These are phyloP conservation scores for Pseudogymnoascus sp. DNA, from an alignment of 2,329 filamentous ascomycete genomes.

Conservation along the genomic window DNA sequence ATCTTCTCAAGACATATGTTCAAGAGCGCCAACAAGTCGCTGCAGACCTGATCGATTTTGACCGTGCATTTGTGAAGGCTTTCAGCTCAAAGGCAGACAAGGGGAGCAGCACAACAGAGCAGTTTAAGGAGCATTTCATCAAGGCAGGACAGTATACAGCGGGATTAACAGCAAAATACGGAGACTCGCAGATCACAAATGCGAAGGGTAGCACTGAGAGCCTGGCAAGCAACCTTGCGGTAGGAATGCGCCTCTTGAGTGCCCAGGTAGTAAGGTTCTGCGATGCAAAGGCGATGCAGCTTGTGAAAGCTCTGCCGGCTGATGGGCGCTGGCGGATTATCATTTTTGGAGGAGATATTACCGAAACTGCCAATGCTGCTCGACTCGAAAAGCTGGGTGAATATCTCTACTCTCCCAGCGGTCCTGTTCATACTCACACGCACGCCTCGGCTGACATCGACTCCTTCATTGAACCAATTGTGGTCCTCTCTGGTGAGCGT, in stretches of 20 bases:
- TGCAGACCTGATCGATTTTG: slow-evolving; percentile 53
- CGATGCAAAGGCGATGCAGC: slow-evolving; percentile 50
- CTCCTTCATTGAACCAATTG: slow-evolving; percentile 48
- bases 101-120: slow-evolving; percentile 36
- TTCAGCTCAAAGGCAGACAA: slow-evolving; percentile 39
- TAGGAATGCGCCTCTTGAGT: slow-evolving; percentile 51
- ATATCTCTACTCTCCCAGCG: slow-evolving; percentile 33
- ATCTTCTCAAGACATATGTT: slow-evolving; percentile 45
- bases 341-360: slow-evolving; percentile 41
- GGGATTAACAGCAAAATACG: slow-evolving; percentile 50
- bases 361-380: slow-evolving; percentile 18
- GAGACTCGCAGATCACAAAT: slow-evolving; percentile 40
- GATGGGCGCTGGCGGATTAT: slow-evolving; percentile 45
- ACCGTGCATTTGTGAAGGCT: slow-evolving; percentile 45
- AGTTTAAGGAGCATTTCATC: slow-evolving; percentile 51
- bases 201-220: slow-evolving; percentile 27
- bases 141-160: slow-evolving; percentile 52
- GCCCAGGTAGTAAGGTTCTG: slow-evolving; percentile 52
- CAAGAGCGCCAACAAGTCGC: slow-evolving; percentile 45
- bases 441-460: slow-evolving; percentile 38
- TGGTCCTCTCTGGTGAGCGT: slow-evolving; percentile 45
- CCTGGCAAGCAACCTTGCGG: slow-evolving; percentile 35
- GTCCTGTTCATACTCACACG: slow-evolving; percentile 39
- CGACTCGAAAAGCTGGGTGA: slow-evolving; percentile 34
- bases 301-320: slow-evolving; percentile 41